Base-by-base conservation (phyloP, 106 monocot species). In the Agapanthus africanus region DNA sequence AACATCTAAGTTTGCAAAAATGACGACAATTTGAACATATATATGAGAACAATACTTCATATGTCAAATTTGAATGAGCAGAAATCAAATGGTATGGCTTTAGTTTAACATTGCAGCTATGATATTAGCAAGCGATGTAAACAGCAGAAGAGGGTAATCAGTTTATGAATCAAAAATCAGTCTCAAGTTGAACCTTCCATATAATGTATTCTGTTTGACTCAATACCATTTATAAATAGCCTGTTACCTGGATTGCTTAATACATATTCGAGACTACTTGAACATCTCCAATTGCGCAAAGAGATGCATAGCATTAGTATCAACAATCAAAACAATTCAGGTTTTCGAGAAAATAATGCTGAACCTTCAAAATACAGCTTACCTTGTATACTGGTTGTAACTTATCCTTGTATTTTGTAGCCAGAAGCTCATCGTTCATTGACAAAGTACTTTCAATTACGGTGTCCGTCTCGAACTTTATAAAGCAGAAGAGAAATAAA, bases 381-480 rank as follows among this genome's bases (percentile, higher is more conserved):
- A 99, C 92, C 93, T 90, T 93, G 65, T 93, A 99, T 18, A 84
- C 73, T 59, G 74, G 41, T 37, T 90, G 83, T 54, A 99, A 74
- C 40, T 61, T 87, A 66, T 85, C 93, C 74, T 99, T 93, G 79
- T 85, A 99, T 74, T 90, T 99, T 52, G 90, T 73, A 61, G 74
- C 67, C 73, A 99, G 37, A 0, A 83, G 77, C 52, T 93, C 99
- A 65, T 85, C 87, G 33, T 73, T 82, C 13, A 99, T 62, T 33
- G 85, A 79, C 31, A 99, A 40, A 4, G 66, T 66, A 37, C 70
- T 78, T 79, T 93, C 87, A 66, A 87, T 78, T 21, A 99, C 87
- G 63, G 69, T 44, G 22, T 99, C 99, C 37, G 87, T 93, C 70
- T 93, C 99, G 80, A 99, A 93, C 99, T 99, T 31, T 64, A 65